These are phyloP conservation scores for Nemania abortiva DNA, from an alignment of 2,329 filamentous ascomycete genomes.

Conservation along the genomic window DNA sequence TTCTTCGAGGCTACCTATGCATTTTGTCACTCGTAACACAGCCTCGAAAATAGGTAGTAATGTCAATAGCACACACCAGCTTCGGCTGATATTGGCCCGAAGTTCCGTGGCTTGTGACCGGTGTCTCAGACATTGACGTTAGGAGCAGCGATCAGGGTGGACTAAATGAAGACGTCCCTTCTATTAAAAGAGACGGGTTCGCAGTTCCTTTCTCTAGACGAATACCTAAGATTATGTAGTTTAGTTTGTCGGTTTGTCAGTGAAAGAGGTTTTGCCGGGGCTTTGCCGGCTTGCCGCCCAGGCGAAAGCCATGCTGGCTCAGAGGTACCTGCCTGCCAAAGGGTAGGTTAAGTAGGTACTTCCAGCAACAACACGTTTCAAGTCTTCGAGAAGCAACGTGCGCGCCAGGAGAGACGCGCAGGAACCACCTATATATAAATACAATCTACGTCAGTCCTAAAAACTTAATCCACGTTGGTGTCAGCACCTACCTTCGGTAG, in stretches of 20 bases:
- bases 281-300: slow-evolving; percentile 24
- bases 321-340: background rate
- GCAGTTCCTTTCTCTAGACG: background rate
- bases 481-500: background rate
- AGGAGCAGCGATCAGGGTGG: background rate
- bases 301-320: background rate
- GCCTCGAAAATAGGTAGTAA: background rate
- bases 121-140: slow-evolving; percentile 16
- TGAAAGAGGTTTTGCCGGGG: slow-evolving; percentile 28
- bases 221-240: background rate
- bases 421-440: background rate
- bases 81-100: slow-evolving; percentile 21
- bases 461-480: slow-evolving; percentile 1
- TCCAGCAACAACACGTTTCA: slow-evolving; percentile 15
- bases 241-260: background rate
- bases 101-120: slow-evolving; percentile 11
- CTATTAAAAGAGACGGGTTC: background rate
- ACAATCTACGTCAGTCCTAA: background rate
- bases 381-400: background rate
- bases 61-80: background rate
- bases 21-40: background rate
- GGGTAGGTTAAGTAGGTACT: slow-evolving; percentile 1
- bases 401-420: slow-evolving; percentile 1
- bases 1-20: background rate
- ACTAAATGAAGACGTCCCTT: background rate